Evolutionary conservation across 2,329 filamentous ascomycete genomes (phyloP).

Genomic region (Cladobotryum mycophilum): DNA sequence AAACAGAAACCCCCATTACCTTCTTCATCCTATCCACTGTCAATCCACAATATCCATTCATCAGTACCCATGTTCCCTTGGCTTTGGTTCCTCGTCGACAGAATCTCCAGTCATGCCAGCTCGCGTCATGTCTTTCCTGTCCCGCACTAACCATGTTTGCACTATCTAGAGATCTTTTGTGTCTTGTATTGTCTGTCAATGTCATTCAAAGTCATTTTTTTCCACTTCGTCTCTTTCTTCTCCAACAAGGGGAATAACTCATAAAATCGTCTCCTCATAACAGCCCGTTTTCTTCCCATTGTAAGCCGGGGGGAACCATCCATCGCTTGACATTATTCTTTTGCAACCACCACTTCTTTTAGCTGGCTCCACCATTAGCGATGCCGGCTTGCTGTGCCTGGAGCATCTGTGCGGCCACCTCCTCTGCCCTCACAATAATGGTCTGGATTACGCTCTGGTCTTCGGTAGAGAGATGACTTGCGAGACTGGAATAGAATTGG

Average conservation of each 20-base stretch:
- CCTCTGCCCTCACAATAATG: constrained; percentile 60
- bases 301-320: not conserved
- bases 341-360: not conserved
- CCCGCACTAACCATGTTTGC: constrained; percentile 2
- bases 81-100: too few relatives aligned
- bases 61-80: not conserved
- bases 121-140: not conserved
- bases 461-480: constrained; percentile 68
- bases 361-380: constrained; percentile 12
- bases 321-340: not conserved
- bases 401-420: constrained; percentile 28
- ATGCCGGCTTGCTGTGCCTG: constrained; percentile 18
- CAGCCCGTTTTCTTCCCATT: not conserved
- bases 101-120: not conserved
- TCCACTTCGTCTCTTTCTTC: not conserved
- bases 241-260: constrained; percentile 4
- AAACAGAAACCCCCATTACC: constrained; percentile 1
- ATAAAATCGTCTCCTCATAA: constrained; percentile 12
- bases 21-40: constrained; percentile 3
- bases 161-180: constrained; percentile 9
- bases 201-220: not conserved
- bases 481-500: constrained; percentile 76
- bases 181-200: not conserved
- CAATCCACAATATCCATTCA: constrained; percentile 1
- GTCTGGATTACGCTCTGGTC: constrained; percentile 76